Evolutionary conservation across 495 filamentous ascomycete species (phyloP), one percentile per base, ranked within the genome.

Genomic region (Neurospora sublineolata): DNA sequence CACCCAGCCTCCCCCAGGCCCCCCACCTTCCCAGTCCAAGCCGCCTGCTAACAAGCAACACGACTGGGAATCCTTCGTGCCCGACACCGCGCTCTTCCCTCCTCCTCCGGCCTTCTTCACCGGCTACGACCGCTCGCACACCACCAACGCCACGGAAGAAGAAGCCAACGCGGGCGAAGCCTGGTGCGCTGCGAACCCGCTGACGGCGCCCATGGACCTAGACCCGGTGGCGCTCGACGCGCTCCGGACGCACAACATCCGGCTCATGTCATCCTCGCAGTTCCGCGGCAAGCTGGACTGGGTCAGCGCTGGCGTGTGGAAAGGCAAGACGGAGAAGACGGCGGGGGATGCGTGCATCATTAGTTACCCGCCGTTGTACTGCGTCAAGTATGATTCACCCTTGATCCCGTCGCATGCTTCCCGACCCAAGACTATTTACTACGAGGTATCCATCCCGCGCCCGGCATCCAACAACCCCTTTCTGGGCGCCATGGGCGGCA

Each of bases 31-130:
- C 36, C 68, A 84, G 70, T 69, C 79, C 30, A 67, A 72, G 18
- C 36, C n/a, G 37, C 67, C 75, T 9, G n/a, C 41, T 9, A 10
- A 44, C 72, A 73, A 76, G 73, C 40, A 91, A 75, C 92, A 96
- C 77, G 91, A 94, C 83, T 96, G 93, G 93, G 85, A 91, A 75
- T 84, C 87, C 36, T 85, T 88, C 6, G 88, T 96, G 12, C 92
- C 92, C 3, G 93, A 97, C 79, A 95, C 87, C 36, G 82, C 92
- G 1, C 85, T 89, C 41, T 89, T 97, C 68, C 93, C 93, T 0
- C 94, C 94, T 2, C 93, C 94, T 0, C 94, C 94, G 3, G 81
- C 85, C 60, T 81, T 94, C 72, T 86, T 86, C 79, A 74, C 76
- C 41, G 87, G 89, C 42, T 87, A 89, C 75, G 86, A 90, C 64